phyloP scores from a whole-genome alignment of 179 eudicot genomes.

The Actinidia arguta region DNA sequence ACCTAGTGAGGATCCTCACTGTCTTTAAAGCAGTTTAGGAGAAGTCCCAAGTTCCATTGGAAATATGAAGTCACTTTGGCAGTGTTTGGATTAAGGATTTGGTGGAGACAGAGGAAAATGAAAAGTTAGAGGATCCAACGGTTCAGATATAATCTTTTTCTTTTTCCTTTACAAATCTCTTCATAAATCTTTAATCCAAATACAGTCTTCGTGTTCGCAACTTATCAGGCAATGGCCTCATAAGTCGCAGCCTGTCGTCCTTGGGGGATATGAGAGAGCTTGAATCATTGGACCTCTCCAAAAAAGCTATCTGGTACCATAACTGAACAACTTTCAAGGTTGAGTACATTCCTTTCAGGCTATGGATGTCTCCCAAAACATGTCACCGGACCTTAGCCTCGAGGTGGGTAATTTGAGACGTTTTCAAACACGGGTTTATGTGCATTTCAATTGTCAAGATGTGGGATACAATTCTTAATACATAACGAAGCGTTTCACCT shows the following conservation, averaged over 20 bases:
- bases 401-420: not conserved
- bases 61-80: too few species aligned
- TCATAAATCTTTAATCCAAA: too few species aligned
- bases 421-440: not conserved
- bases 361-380: not conserved
- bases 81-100: too few species aligned
- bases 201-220: not conserved
- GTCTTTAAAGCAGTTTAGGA: constrained; percentile 11
- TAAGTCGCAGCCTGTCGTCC: not conserved
- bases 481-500: too few species aligned
- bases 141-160: too few species aligned
- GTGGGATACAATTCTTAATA: too few species aligned
- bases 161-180: too few species aligned
- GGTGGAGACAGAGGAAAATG: too few species aligned
- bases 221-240: not conserved
- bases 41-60: too few species aligned
- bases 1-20: constrained; percentile 1
- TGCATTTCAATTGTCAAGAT: not conserved
- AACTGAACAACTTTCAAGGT: not conserved
- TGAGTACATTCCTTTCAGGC: not conserved
- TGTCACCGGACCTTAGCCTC: not conserved
- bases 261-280: not conserved
- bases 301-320: not conserved
- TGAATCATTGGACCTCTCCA: not conserved
- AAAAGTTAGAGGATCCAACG: too few species aligned